These are phyloP conservation scores for Fusarium sp. DNA, from an alignment of 2,329 filamentous ascomycete species.

Conservation along the genomic window DNA sequence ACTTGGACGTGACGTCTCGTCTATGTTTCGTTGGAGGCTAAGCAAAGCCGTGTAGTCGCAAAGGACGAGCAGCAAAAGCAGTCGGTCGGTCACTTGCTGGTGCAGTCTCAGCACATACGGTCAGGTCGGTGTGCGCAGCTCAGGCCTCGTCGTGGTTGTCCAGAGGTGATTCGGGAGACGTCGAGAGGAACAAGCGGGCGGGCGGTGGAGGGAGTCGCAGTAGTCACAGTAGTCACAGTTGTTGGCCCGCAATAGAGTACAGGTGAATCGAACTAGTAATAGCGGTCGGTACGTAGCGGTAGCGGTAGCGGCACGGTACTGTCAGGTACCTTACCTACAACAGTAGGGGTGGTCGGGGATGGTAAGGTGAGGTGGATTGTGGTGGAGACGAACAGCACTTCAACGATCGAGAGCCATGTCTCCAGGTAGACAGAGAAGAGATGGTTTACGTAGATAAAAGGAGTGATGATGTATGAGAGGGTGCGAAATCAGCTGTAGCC, in stretches of 20 bases:
- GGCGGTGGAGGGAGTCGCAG: constrained; percentile 45
- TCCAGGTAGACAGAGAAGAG: constrained; percentile 1
- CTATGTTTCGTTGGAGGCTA: constrained; percentile 28
- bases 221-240: constrained; percentile 30
- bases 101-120: constrained; percentile 30
- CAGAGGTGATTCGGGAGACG: constrained; percentile 44
- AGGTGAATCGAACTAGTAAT: constrained; percentile 37
- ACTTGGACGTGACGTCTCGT: constrained; percentile 26
- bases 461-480: neutral
- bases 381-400: constrained; percentile 41
- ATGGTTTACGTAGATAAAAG: neutral
- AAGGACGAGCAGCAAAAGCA: constrained; percentile 33
- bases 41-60: constrained; percentile 20
- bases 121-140: constrained; percentile 39
- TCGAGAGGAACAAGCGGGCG: constrained; percentile 44
- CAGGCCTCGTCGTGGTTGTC: constrained; percentile 37
- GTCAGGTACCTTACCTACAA: constrained; percentile 28
- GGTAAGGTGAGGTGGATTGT: constrained; percentile 31
- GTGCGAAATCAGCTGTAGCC: neutral
- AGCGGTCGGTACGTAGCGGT: constrained; percentile 36
- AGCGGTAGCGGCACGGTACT: constrained; percentile 35
- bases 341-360: constrained; percentile 25
- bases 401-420: constrained; percentile 43
- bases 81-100: constrained; percentile 35
- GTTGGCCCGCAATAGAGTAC: constrained; percentile 37